Evolutionary conservation across 257 asterid genomes (phyloP), one percentile per base, ranked within the genome.

Genomic region (Penstemon davidsonii): DNA sequence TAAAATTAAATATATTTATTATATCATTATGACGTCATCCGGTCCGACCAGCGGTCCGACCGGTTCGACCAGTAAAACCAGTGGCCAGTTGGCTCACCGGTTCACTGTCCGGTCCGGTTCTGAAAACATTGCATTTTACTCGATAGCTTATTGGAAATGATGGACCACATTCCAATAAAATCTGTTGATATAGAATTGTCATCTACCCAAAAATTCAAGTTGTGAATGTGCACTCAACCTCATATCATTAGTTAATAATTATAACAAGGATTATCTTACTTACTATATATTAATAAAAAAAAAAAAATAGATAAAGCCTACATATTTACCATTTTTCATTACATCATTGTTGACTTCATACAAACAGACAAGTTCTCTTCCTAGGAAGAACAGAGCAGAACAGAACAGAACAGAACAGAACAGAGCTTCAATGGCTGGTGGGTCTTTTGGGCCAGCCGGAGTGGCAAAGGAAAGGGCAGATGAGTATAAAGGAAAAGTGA

Each of bases 401-500:
- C 5, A 4, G 50, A 56, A 33, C 4, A 19, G 25, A 19, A 19
- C 25, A 19, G 25, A 25, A 25, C 33, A 25, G 33, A 25, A 2
- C 33, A 25, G 33, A 45, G 66, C 19, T 13, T 53, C 49, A 43
- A 85, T 86, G 92, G 89, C 89, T 8, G 88, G 92, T 13, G 89
- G 87, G 2, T 65, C 82, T 45, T 39, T 78, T 15, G 85, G 67
- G 58, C 75, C 84, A 7, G 52, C 51, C 12, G 90, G 94, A 3
- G 85, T 84, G 44, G 41, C 80, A 3, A 80, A 75, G 69, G 90
- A 79, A 55, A 82, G 94, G 75, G 94, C 94, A 7, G 85, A 66
- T 42, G 79, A 84, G 66, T 87, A 87, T 15, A 73, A 79, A 49
- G 90, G 90, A 59, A 82, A 53, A 74, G 80, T 87, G 58, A 87